phyloP scores from a whole-genome alignment of 2,329 filamentous ascomycete species.

The Fusarium chaquense region DNA sequence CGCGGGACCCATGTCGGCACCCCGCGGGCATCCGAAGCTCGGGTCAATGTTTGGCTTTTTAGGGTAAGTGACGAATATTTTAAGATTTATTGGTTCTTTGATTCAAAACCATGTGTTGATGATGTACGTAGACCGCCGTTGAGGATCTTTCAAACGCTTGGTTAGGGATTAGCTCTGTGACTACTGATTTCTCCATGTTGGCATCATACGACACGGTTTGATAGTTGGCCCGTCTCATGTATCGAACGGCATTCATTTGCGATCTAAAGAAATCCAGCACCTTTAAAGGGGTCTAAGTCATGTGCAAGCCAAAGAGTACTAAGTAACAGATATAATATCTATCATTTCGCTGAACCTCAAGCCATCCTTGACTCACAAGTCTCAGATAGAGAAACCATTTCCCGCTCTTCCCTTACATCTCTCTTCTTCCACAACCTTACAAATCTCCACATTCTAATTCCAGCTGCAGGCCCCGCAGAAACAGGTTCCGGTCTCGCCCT shows the following conservation, averaged over 20 bases:
- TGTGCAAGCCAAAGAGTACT: fast-evolving
- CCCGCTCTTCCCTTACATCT: not conserved
- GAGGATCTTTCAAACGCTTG: not conserved
- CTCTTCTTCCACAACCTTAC: not conserved
- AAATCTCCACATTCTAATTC: conserved; percentile 17
- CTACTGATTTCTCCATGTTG: no score
- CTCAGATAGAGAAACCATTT: conserved; percentile 11
- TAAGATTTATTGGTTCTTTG: not conserved
- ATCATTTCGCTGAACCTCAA: not conserved
- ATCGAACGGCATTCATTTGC: no score
- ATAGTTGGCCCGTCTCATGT: fast-evolving
- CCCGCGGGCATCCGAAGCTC: conserved; percentile 13
- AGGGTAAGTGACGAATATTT: not conserved
- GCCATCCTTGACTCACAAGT: not conserved
- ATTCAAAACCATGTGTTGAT: not conserved
- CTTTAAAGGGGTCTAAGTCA: fast-evolving
- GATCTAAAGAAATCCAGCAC: fast-evolving
- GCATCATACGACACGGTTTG: not conserved
- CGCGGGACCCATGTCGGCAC: not conserved
- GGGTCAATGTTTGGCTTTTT: not conserved
- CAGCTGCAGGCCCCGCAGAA: not conserved
- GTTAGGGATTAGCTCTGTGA: not conserved
- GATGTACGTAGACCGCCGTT: not conserved
- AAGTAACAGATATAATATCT: not conserved
- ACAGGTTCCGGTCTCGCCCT: not conserved